phyloP scores from a whole-genome alignment of 768 basidiomycete species.

The Cystobasidiopsis lactophilus region DNA sequence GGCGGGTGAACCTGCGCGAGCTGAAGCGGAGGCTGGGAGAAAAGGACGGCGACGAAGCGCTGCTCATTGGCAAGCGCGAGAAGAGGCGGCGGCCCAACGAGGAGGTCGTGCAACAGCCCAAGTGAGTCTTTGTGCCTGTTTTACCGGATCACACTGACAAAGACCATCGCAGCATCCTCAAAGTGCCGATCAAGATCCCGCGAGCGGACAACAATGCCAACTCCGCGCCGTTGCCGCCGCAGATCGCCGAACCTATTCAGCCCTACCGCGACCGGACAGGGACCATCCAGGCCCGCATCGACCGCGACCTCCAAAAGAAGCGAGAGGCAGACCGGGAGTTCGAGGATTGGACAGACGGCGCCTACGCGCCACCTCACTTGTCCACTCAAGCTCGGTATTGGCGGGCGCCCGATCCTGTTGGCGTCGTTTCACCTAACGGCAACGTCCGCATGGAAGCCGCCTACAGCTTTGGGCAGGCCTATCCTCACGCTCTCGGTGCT shows the following conservation, averaged over 20 bases:
- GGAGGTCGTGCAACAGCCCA: not conserved
- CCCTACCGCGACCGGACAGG: constrained; percentile 35
- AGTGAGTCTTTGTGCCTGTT: not conserved
- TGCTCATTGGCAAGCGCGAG: constrained; percentile 20
- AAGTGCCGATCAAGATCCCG: not conserved
- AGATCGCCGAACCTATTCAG: constrained; percentile 24
- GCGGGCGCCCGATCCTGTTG: constrained; percentile 31
- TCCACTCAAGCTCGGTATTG: constrained; percentile 31
- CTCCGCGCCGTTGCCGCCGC: constrained; percentile 27
- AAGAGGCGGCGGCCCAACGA: constrained; percentile 16
- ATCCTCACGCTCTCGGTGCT: constrained; percentile 23
- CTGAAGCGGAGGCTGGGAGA: constrained; percentile 46
- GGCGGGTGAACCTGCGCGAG: constrained; percentile 48
- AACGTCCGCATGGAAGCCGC: constrained; percentile 7
- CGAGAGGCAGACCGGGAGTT: constrained; percentile 57
- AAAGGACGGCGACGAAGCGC: constrained; percentile 26
- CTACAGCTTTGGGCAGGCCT: constrained; percentile 19
- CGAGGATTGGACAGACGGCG: constrained; percentile 69
- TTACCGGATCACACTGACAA: not conserved
- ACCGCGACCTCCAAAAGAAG: constrained; percentile 37
- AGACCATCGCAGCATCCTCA: not conserved
- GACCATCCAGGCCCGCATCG: constrained; percentile 40
- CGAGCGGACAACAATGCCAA: constrained; percentile 5
- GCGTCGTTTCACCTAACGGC: constrained; percentile 4
- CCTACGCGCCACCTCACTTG: constrained; percentile 43